Percentiles rank a stretch among this genome's conserved stretches.
phyloP scores from a whole-genome alignment of 371 early-diverging fungal genomes.

The Funneliformis caledonium region DNA sequence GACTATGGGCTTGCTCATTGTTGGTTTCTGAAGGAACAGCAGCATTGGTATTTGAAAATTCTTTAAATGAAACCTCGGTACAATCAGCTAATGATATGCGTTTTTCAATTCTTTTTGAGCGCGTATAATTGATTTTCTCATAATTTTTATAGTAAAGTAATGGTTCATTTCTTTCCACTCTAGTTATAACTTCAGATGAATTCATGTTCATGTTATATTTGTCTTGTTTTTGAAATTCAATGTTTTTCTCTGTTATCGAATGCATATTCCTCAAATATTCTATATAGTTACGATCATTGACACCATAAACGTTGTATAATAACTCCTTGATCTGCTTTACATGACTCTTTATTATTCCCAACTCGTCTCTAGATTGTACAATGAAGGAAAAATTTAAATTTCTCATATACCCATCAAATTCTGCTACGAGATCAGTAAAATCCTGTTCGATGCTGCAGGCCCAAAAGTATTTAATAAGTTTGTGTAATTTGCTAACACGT shows the following conservation, averaged over 20 bases:
- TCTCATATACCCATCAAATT: slow-evolving; percentile 28
- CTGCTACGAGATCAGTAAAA: not conserved
- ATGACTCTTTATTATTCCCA: too few relatives aligned
- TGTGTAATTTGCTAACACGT: not conserved
- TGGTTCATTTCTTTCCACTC: not conserved
- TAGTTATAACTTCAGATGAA: not conserved
- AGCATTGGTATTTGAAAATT: not conserved
- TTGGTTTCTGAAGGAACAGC: too few relatives aligned
- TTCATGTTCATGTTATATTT: not conserved
- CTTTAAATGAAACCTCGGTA: not conserved
- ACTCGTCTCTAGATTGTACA: not conserved
- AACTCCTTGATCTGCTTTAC: too few relatives aligned
- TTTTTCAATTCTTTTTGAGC: not conserved
- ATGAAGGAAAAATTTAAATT: slow-evolving; percentile 5
- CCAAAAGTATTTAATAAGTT: not conserved
- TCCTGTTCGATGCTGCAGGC: not conserved
- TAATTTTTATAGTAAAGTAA: too few relatives aligned
- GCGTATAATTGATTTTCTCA: not conserved
- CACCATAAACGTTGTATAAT: too few relatives aligned
- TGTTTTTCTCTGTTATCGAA: not conserved
- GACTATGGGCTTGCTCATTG: not conserved
- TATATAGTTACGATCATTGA: too few relatives aligned
- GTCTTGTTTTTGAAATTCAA: not conserved
- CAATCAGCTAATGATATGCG: not conserved
- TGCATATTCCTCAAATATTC: too few relatives aligned